Evolutionary conservation across 345 rosid genomes (phyloP).

Genomic region (Pistacia vera): DNA sequence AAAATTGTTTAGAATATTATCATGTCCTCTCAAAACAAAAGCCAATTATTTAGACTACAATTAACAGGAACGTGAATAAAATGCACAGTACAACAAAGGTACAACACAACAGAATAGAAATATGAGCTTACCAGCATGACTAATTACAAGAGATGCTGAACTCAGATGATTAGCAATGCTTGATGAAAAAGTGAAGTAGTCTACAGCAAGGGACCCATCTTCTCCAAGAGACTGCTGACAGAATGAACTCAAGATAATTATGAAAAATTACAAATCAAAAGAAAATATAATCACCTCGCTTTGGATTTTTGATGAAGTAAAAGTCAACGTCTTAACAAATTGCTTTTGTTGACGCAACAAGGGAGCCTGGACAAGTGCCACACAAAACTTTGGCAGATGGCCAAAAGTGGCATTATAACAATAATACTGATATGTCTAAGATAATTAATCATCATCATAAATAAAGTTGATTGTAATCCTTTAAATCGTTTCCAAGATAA

Average conservation of each 20-base stretch:
- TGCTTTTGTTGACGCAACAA: not conserved
- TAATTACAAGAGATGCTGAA: conserved; percentile 88
- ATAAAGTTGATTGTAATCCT: not conserved
- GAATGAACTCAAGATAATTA: conserved; percentile 1
- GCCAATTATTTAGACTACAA: not conserved
- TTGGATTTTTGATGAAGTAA: not conserved
- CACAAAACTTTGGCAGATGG: not conserved
- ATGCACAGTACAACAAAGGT: not conserved
- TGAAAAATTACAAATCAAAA: not conserved
- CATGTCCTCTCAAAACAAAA: not conserved
- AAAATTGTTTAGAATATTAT: not conserved
- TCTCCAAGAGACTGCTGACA: conserved; percentile 53
- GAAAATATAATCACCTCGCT: not conserved
- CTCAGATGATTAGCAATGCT: conserved; percentile 81
- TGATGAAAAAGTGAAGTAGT: conserved; percentile 86
- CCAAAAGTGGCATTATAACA: not conserved
- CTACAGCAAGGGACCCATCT: conserved; percentile 69
- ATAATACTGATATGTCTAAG: not conserved
- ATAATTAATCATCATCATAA: not conserved
- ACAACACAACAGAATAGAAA: not conserved
- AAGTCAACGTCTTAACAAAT: not conserved
- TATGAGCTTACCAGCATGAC: conserved; percentile 71
- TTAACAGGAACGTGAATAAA: not conserved
- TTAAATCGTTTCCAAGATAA: not conserved
- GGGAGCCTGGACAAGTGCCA: not conserved